Conservation (phyloP, 768 basidiomycete genomes). For the Podaxis sp. region DNA sequence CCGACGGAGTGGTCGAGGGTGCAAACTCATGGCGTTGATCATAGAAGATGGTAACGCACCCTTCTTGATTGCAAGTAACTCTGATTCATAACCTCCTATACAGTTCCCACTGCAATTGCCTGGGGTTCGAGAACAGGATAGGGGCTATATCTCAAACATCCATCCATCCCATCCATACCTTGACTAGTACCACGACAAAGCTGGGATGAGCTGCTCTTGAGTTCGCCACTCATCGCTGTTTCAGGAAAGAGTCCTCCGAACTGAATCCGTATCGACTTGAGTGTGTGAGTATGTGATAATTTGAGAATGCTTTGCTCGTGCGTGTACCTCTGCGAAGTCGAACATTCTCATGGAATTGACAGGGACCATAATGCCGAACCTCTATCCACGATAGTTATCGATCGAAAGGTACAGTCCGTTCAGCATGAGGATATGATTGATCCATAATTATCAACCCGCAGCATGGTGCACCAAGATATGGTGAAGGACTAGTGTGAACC, state of each 20-base stretch:
- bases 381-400: not conserved
- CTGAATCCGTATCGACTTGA: not conserved
- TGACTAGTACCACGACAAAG: not conserved
- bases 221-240: too few relatives aligned
- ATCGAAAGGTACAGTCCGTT: not conserved
- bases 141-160: not conserved
- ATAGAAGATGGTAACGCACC: not conserved
- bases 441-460: not conserved
- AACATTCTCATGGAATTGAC: not conserved
- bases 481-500: not conserved
- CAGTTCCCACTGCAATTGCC: not conserved
- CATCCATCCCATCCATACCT: not conserved
- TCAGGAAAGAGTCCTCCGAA: too few relatives aligned
- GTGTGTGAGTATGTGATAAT: not conserved
- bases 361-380: not conserved
- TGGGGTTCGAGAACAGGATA: not conserved
- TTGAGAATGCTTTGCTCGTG: not conserved
- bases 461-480: not conserved
- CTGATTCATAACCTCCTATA: not conserved
- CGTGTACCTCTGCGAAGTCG: not conserved
- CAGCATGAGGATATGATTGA: not conserved
- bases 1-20: not conserved
- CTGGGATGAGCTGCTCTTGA: not conserved
- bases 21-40: constrained; percentile 1
- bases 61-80: not conserved